These are phyloP conservation scores for Cubamyces sp. DNA, from an alignment of 768 basidiomycete species.

Conservation along the genomic window DNA sequence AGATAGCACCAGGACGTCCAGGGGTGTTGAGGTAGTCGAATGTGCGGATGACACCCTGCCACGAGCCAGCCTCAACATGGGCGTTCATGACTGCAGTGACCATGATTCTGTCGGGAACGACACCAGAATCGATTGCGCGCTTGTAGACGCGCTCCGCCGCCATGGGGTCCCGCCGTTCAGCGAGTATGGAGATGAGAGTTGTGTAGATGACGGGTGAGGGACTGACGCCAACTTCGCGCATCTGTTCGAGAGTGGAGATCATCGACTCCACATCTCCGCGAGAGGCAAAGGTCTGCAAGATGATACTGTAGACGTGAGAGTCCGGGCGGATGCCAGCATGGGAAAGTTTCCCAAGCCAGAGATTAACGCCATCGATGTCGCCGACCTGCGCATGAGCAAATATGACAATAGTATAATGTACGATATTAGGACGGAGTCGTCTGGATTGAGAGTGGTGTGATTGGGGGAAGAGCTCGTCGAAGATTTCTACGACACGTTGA, in stretches of 20 bases:
- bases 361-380: constrained; percentile 51
- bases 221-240: constrained; percentile 53
- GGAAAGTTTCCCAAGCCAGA: constrained; percentile 58
- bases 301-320: constrained; percentile 56
- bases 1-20: constrained; percentile 40
- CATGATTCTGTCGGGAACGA: constrained; percentile 68
- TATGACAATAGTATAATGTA: constrained; percentile 62
- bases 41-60: constrained; percentile 70
- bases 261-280: constrained; percentile 60
- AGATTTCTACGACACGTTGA: constrained; percentile 49
- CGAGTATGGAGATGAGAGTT: constrained; percentile 66
- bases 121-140: constrained; percentile 61
- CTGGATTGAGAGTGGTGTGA: neutral
- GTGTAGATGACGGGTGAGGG: constrained; percentile 65
- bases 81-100: constrained; percentile 78
- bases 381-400: constrained; percentile 53
- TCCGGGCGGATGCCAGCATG: constrained; percentile 56
- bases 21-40: constrained; percentile 62
- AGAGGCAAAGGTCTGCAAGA: constrained; percentile 60
- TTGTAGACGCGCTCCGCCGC: constrained; percentile 71
- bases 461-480: constrained; percentile 54
- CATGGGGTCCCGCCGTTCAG: constrained; percentile 59
- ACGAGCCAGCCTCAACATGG: constrained; percentile 79
- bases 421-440: constrained; percentile 44
- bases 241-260: constrained; percentile 55